Evolutionary conservation across 495 filamentous ascomycete genomes (phyloP).

Genomic region (Podospora appendiculata): DNA sequence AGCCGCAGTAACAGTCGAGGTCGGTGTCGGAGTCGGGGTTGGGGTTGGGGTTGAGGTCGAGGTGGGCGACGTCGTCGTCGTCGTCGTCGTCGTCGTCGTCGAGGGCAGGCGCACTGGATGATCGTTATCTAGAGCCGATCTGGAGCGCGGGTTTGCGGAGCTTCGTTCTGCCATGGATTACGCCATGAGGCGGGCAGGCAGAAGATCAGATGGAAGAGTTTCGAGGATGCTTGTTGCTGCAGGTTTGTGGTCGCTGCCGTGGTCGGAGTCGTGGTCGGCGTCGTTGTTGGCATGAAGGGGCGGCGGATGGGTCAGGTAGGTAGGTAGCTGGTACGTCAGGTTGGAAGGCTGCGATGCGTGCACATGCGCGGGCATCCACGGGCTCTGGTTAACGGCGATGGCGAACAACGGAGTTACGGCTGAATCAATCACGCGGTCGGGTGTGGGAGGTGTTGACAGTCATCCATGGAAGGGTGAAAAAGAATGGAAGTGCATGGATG

Average conservation of each 20-base stretch:
- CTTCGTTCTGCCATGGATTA: conserved; percentile 54
- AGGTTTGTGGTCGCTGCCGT: not conserved
- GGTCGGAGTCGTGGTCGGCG: too few species aligned
- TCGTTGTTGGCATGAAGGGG: not conserved
- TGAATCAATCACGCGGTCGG: not conserved
- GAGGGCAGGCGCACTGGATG: conserved; percentile 32
- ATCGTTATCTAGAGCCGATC: conserved; percentile 46
- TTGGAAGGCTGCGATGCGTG: too few species aligned
- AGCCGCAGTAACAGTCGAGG: not conserved
- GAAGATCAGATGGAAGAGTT: conserved; percentile 8
- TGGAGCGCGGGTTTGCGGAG: conserved; percentile 42
- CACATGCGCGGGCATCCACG: too few species aligned
- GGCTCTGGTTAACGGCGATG: not conserved
- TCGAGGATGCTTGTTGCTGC: not conserved
- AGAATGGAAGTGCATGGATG: not conserved
- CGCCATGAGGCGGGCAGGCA: conserved; percentile 40
- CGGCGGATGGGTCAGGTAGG: not conserved
- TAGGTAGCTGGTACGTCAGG: too few species aligned
- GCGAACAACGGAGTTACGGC: not conserved
- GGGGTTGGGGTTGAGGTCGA: conserved; percentile 13
- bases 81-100: not conserved
- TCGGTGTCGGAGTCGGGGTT: not conserved
- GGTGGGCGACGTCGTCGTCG: not conserved
- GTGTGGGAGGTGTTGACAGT: not conserved
- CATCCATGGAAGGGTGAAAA: conserved; percentile 6